Base-by-base conservation (phyloP, 768 basidiomycete species). In the Tulasnella sp. region DNA sequence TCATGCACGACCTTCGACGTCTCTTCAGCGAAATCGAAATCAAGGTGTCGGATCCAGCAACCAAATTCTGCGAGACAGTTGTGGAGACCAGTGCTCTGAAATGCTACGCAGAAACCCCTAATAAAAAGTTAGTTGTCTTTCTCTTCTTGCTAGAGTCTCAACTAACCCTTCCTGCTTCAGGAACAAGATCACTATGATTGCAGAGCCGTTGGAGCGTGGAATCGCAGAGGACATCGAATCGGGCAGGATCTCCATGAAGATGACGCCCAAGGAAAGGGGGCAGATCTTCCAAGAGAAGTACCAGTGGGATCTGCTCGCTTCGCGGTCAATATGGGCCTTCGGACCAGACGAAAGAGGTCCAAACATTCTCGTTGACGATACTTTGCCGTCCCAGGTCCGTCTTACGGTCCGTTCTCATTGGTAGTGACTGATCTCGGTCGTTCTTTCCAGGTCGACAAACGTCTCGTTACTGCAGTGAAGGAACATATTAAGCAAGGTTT, bases 261-360 rank as follows among this genome's bases (percentile, higher is more conserved):
- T 98, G 94, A 86, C 92, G 1, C 86, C 91, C 32, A 98, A 98
- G 81, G 95, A 98, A 77, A 85, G 97, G 62, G 97, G 96, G 35
- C 90, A 89, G 65, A 94, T 95, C 83, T 98, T 99, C 81, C 89
- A 98, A 80, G 90, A 93, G 78, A 96, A 94, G 78, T 96, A 98
- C 80, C 91, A 95, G 73, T 99, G 97, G 96, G 97, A 99, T 81
- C 81, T 98, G 77, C 86, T 99, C 73, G 96, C 97, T 1, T 96
- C 95, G 59, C 86, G 97, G 73, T 98, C 95, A 76, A 97, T 99
- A 83, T 99, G 97, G 97, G 95, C 97, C 26, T 99, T 99, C 80
- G 97, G 97, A 22, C 97, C 97, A 3, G 94, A 98, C 76, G 96
- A 98, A 62, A 89, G 88, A 75, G 97, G 97, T 0, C 87, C 96